Evolutionary conservation across 345 rosid species (phyloP), one percentile per base, ranked within the genome.

Genomic region (Eucalyptus grandis): DNA sequence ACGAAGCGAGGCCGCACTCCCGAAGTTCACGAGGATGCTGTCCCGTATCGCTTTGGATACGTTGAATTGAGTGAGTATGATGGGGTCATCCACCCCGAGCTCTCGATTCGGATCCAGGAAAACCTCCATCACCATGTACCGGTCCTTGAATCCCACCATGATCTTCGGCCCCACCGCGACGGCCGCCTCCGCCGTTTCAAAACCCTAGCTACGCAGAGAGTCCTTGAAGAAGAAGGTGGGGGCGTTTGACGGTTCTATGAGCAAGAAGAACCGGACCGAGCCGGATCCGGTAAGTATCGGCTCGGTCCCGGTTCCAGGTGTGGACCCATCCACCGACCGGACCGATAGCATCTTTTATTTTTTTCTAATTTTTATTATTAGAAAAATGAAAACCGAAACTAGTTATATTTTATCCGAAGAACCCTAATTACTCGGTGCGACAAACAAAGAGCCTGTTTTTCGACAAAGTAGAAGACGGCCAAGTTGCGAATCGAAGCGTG

Each of bases 71-170:
- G 99, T 98, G 60, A 98, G 91, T 65, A 93, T 93, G 50, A 98
- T 92, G 5, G 99, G 95, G 34, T 94, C 97, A 83, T 92, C 97
- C 11, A 89, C 92, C 8, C 50, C 65, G 37, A 93, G 90, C 80
- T 94, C 95, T 56, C 92, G 92, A 88, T 95, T 96, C 3, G 98
- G 99, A 89, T 97, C 98, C 88, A 96, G 86, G 90, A 93, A 95
- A 4, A 95, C 92, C 92, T 96, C 98, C 94, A 95, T 92, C 46
- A 97, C 94, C 95, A 98, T 90, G 90, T 95, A 95, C 88, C 97
- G 92, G 87, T 96, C 95, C 92, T 96, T 97, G 80, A 97, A 97
- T 88, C 94, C 97, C 81, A 96, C 97, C 98, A 95, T 96, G 87
- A 89, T 92, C 87, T 90, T 10, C 87, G 69, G 24, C 81, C 56